Conservation (phyloP, 1,139 yeast species). For the Entelexis paramagnoliae region DNA sequence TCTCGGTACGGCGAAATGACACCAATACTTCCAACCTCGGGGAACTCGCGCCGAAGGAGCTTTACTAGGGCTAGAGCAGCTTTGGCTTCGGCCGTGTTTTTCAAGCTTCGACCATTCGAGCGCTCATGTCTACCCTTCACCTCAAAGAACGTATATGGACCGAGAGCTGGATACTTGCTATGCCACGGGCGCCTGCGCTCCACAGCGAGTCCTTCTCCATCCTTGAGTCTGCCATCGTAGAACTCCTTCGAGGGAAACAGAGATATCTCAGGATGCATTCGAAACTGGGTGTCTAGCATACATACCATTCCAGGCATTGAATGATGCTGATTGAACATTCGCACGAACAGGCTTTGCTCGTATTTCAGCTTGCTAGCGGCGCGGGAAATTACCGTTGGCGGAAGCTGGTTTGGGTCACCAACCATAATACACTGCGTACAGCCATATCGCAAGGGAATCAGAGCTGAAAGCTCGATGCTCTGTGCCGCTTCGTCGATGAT, state of each 20-base stretch:
- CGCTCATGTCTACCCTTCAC: constrained; percentile 55
- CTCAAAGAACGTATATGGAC: constrained; percentile 75
- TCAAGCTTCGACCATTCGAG: constrained; percentile 55
- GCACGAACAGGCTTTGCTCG: constrained; percentile 85
- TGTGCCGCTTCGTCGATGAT: constrained; percentile 98
- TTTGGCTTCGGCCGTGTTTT: constrained; percentile 57
- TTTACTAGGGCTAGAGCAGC: constrained; percentile 63
- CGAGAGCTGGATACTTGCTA: constrained; percentile 33
- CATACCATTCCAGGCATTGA: constrained; percentile 46
- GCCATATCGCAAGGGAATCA: constrained; percentile 89
- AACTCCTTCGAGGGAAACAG: constrained; percentile 76
- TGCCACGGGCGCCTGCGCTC: constrained; percentile 73
- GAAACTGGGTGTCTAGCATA: constrained; percentile 85
- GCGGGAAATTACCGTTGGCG: constrained; percentile 95
- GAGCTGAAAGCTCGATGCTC: constrained; percentile 84
- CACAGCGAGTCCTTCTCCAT: constrained; percentile 61
- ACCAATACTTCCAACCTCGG: constrained; percentile 59
- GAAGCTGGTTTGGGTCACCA: constrained; percentile 97
- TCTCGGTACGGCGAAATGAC: constrained; percentile 91
- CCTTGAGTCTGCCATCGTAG: constrained; percentile 58
- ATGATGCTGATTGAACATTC: constrained; percentile 63
- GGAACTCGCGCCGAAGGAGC: constrained; percentile 41
- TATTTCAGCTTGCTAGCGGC: constrained; percentile 70
- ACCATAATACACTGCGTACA: constrained; percentile 91
- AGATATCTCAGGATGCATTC: constrained; percentile 94